Base-by-base conservation (phyloP, 148 eudicot species). In the Linanthus parryae region DNA sequence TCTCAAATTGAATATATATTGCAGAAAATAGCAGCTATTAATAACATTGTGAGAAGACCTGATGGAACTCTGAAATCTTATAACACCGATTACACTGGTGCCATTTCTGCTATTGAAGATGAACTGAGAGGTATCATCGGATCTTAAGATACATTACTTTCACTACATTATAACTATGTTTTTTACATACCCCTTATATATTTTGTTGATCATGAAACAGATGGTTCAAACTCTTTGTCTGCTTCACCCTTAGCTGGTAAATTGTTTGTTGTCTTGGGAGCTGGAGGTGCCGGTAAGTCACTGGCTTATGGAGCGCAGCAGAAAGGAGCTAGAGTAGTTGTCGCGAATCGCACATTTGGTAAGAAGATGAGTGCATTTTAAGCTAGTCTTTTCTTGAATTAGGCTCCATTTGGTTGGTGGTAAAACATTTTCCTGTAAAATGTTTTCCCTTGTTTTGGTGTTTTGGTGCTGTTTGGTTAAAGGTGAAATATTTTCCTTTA, bases 221-320 rank as follows among this genome's bases (percentile, higher is more conserved):
- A 57, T 52, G 53, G 31, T 61, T 62, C 66, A 34, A 39, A 0
- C 21, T 25, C 56, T n/a, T 14, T 22, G 2, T 12, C 40, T 48
- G 78, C 51, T 48, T 84, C 96, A 39, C 85, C 96, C 57, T 61
- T 88, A 53, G 79, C 76, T 24, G 85, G 78, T 55, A 88, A 68
- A 68, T 54, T 78, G 25, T 84, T 88, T 67, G 83, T 88, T 44
- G 78, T 88, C 24, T 56, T 84, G 44, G 96, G 96, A 57, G 96
- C 96, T 57, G 96, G 96, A 26, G 96, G 96, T 19, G 96, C 94
- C 14, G 96, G 88, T 44, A 84, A 79, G 69, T 83, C 94, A 21
- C 85, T 88, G 51, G 96, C 96, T 18, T 84, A 73, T 70, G 96
- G 94, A 28, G 92, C 82, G 43, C 79, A 74, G 57, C 83, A 71